Conservation (phyloP, 805 yeast species). For the Saccharomyces paradoxus region DNA sequence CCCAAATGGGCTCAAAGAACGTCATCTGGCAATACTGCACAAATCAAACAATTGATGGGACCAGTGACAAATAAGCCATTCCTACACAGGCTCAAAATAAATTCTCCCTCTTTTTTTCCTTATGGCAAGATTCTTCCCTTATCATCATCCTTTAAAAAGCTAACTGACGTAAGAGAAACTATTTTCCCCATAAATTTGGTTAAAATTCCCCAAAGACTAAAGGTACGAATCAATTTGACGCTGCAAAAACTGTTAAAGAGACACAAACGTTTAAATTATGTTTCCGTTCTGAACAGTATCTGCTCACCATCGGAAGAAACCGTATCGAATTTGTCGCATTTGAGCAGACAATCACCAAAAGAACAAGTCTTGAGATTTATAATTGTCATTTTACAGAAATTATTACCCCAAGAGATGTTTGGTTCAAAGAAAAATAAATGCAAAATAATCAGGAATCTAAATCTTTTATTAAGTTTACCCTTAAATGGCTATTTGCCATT, state of each 20-base stretch:
- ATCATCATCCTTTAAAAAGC: neutral
- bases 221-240: constrained; percentile 4
- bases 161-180: neutral
- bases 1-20: constrained; percentile 5
- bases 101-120: constrained; percentile 7
- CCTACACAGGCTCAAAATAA: constrained; percentile 1
- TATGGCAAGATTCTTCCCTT: constrained; percentile 5
- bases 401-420: constrained; percentile 45
- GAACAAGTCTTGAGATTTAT: constrained; percentile 37
- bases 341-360: constrained; percentile 29
- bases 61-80: neutral
- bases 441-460: constrained; percentile 31
- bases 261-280: constrained; percentile 33
- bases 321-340: constrained; percentile 15
- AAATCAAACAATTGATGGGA: neutral
- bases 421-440: constrained; percentile 47
- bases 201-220: constrained; percentile 15
- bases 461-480: constrained; percentile 32
- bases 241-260: constrained; percentile 21
- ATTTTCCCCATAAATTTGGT: constrained; percentile 19
- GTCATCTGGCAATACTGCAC: neutral
- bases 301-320: constrained; percentile 19
- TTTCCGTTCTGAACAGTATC: constrained; percentile 31
- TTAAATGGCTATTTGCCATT: constrained; percentile 33
- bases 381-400: constrained; percentile 35